Conservation (phyloP, 2,329 filamentous ascomycete species). For the Incumbomyces delicatus region DNA sequence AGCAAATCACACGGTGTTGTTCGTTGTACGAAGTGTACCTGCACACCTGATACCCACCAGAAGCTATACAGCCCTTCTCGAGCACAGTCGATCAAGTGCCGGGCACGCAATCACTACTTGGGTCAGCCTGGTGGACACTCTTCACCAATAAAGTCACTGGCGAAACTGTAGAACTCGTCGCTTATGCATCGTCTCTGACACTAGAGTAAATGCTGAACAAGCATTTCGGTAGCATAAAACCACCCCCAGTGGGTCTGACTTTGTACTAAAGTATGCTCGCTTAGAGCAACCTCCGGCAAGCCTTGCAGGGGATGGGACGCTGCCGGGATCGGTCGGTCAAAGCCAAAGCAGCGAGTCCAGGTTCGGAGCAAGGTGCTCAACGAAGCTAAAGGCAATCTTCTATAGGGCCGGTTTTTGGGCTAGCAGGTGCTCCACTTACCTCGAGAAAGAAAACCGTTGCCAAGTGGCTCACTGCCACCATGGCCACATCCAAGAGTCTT, state of each 20-base stretch:
- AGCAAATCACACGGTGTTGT: too few species aligned
- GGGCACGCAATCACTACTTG: constrained; percentile 3
- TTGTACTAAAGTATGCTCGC: constrained; percentile 3
- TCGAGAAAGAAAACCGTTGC: constrained; percentile 6
- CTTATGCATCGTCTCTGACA: constrained; percentile 6
- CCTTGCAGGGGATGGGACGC: background rate
- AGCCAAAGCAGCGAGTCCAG: background rate
- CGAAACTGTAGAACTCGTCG: constrained; percentile 4
- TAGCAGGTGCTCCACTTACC: constrained; percentile 5
- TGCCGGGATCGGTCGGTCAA: background rate
- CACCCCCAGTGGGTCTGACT: background rate
- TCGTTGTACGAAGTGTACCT: too few species aligned
- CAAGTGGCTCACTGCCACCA: constrained; percentile 2
- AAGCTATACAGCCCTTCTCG: background rate
- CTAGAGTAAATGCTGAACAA: constrained; percentile 5
- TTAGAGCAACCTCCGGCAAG: constrained; percentile 6
- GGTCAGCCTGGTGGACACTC: background rate
- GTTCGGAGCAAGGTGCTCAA: constrained; percentile 4
- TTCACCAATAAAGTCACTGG: background rate
- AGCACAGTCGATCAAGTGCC: background rate
- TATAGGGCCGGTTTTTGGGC: constrained; percentile 1
- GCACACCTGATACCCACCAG: background rate
- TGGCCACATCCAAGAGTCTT: background rate
- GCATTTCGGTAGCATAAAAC: constrained; percentile 3
- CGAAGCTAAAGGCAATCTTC: constrained; percentile 2